A percentile compares a stretch with the other conserved stretches of the same genome.
Conservation (phyloP, 1,284 basidiomycete genomes). For the Naganishia sp. region DNA sequence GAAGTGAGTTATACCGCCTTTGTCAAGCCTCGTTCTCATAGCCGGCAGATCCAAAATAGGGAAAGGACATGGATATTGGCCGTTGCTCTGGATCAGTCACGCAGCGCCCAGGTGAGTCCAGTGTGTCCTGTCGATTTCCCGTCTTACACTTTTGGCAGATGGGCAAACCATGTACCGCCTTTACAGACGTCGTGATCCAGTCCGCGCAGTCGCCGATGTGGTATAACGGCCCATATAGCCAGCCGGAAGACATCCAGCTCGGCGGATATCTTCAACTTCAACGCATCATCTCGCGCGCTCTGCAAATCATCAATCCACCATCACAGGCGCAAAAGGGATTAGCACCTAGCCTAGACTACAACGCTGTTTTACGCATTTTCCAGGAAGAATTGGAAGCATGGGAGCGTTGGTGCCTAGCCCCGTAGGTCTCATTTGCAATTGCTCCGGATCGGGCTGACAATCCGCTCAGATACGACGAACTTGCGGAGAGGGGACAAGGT, state of each 20-base stretch:
- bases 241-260: constrained; percentile 61
- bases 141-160: constrained; percentile 36
- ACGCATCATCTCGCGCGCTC: constrained; percentile 79
- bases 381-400: constrained; percentile 75
- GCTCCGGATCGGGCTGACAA: not conserved
- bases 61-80: constrained; percentile 93
- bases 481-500: constrained; percentile 3
- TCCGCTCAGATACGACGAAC: not conserved
- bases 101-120: constrained; percentile 90
- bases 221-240: constrained; percentile 61
- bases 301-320: constrained; percentile 81
- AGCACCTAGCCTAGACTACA: constrained; percentile 82
- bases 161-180: constrained; percentile 55
- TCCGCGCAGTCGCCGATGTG: constrained; percentile 70
- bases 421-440: constrained; percentile 21
- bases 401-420: constrained; percentile 63
- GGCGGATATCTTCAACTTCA: constrained; percentile 66
- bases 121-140: constrained; percentile 43
- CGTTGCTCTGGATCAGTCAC: constrained; percentile 84
- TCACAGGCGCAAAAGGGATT: constrained; percentile 59
- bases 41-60: constrained; percentile 73
- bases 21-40: not conserved
- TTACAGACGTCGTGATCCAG: constrained; percentile 75
- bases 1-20: constrained; percentile 40
- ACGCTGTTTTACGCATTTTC: constrained; percentile 76